These are phyloP conservation scores for Gardenia jasminoides DNA, from an alignment of 257 asterid genomes.

Conservation along the genomic window DNA sequence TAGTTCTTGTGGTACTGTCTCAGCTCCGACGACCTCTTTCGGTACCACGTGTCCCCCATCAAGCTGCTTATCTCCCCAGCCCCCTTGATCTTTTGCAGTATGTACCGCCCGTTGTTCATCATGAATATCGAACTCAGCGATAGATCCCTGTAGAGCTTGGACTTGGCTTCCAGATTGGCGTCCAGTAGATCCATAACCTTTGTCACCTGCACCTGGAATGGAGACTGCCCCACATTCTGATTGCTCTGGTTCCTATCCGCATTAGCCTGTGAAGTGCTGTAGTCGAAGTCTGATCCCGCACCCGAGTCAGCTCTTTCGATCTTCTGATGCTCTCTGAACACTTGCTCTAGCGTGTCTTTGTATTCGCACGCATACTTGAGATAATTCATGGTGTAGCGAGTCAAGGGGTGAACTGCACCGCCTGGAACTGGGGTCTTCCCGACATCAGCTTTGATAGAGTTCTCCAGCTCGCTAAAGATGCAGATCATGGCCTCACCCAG, in stretches of 20 bases:
- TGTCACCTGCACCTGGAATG: conserved; percentile 51
- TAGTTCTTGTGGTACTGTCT: conserved; percentile 78
- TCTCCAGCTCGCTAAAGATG: conserved; percentile 63
- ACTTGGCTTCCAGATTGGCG: conserved; percentile 60
- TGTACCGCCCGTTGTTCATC: conserved; percentile 96
- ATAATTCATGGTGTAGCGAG: conserved; percentile 70
- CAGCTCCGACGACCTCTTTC: conserved; percentile 72
- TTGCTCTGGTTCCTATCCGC: not conserved
- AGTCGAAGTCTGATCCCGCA: conserved; percentile 35
- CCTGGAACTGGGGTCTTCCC: conserved; percentile 70
- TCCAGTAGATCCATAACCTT: conserved; percentile 67
- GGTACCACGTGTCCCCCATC: conserved; percentile 66
- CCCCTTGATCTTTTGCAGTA: conserved; percentile 66
- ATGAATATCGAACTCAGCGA: conserved; percentile 70
- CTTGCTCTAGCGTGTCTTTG: conserved; percentile 63
- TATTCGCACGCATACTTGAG: conserved; percentile 49
- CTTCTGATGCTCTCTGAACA: conserved; percentile 65
- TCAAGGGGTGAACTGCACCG: conserved; percentile 86
- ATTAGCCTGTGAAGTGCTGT: conserved; percentile 3
- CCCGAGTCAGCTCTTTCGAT: conserved; percentile 58
- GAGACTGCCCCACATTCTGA: conserved; percentile 21
- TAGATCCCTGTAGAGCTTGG: conserved; percentile 65
- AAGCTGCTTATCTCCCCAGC: conserved; percentile 47
- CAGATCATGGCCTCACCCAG: conserved; percentile 64
- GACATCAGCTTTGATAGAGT: conserved; percentile 63